Base-by-base conservation (phyloP, 1,284 basidiomycete genomes). In the Chondrostereum purpureum region DNA sequence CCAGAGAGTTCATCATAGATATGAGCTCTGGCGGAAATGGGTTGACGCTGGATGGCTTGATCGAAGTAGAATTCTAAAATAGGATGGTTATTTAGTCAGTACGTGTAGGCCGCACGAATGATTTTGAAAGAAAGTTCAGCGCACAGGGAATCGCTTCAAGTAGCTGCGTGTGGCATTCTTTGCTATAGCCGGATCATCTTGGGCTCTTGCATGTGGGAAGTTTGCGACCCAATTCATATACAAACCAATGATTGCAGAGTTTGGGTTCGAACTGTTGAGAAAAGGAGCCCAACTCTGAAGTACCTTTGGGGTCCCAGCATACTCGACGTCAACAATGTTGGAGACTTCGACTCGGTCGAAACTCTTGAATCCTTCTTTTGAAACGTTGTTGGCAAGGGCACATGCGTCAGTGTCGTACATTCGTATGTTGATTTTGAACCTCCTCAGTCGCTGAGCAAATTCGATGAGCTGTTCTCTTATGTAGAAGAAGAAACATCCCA, bases 271-370 rank as follows among this genome's bases (percentile, higher is more conserved):
- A 3, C 46, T 14, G 14, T 48, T 50, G n/a, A 75, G 58, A 2
- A 70, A 47, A 13, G 64, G 62, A 0, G 55, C 58, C 72, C 72
- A 74, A 2, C 50, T 27, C 3, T 47, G 46, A 12, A 69, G 43
- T 5, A 67, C 60, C 1, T 39, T 35, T 21, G 42, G 39, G n/a
- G 70, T 51, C 6, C 72, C 71, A 13, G 60, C 58, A 24, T 70
- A 70, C 10, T 69, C 62, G 8, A 38, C 45, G 44, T 74, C 72
- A 42, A 72, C 44, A 24, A 70, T 66, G 43, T 73, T 73, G 2
- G 71, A 71, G 1, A 69, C 66, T 14, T 69, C 63, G 39, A 75
- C 64, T 1, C 71, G 63, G 46, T 73, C 66, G 49, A 74, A 74
- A 14, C 51, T 49, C 8, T 45, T 53, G 8, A 46, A 53, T 0